phyloP scores from a whole-genome alignment of 2,329 filamentous ascomycete genomes.

The Clonostachys rosea region DNA sequence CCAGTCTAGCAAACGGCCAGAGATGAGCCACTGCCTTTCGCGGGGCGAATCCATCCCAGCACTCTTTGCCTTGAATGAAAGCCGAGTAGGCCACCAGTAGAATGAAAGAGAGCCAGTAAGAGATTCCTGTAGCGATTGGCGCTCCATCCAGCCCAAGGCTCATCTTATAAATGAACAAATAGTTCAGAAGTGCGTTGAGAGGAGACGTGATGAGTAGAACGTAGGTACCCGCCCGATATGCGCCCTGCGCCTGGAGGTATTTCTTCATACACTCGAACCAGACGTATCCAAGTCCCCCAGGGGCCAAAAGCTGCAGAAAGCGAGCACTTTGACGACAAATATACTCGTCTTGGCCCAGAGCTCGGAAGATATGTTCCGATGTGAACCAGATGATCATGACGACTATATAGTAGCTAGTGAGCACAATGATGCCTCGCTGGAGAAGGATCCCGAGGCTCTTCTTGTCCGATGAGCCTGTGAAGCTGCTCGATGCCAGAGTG shows the following conservation, averaged over 20 bases:
- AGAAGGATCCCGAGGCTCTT: constrained; percentile 74
- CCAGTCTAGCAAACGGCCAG: constrained; percentile 67
- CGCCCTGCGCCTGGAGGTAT: constrained; percentile 81
- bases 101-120: constrained; percentile 81
- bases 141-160: constrained; percentile 71
- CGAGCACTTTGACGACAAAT: constrained; percentile 69
- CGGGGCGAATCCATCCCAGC: constrained; percentile 72
- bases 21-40: constrained; percentile 62
- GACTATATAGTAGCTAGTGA: constrained; percentile 68
- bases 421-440: constrained; percentile 69
- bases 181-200: constrained; percentile 77
- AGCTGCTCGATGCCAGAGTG: constrained; percentile 77
- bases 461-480: constrained; percentile 75
- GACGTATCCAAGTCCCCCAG: constrained; percentile 79
- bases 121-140: constrained; percentile 75
- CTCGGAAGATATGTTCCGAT: constrained; percentile 69
- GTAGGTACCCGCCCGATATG: constrained; percentile 81
- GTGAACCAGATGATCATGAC: constrained; percentile 71
- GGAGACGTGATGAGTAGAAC: constrained; percentile 80
- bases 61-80: constrained; percentile 66
- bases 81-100: constrained; percentile 69
- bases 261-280: constrained; percentile 87
- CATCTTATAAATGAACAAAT: constrained; percentile 69
- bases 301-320: constrained; percentile 71
- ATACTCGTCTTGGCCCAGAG: constrained; percentile 72